These are phyloP conservation scores for Fusarium tjaetaba DNA, from an alignment of 2,329 filamentous ascomycete genomes.

Conservation along the genomic window DNA sequence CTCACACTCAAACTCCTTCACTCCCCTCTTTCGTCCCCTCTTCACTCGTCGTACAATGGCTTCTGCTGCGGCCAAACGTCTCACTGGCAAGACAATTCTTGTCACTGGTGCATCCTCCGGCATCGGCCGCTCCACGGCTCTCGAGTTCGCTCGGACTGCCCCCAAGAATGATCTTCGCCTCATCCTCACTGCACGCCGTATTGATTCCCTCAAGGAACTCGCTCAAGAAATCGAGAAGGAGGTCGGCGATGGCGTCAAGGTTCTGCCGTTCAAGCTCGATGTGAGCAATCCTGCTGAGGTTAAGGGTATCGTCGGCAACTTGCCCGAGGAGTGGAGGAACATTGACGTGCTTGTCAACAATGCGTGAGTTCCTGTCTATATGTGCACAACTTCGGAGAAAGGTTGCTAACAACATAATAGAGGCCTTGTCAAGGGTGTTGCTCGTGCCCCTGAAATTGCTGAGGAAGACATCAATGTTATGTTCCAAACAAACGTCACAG, in stretches of 20 bases:
- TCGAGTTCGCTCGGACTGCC: slow-evolving; percentile 90
- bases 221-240: slow-evolving; percentile 80
- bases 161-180: slow-evolving; percentile 82
- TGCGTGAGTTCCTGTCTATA: slow-evolving; percentile 70
- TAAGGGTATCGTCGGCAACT: slow-evolving; percentile 72
- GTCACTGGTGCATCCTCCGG: slow-evolving; percentile 94
- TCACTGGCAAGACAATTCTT: slow-evolving; percentile 91
- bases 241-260: slow-evolving; percentile 81
- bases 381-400: neutral
- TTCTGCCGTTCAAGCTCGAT: slow-evolving; percentile 85
- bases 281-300: slow-evolving; percentile 84
- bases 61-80: slow-evolving; percentile 78
- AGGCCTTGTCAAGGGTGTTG: slow-evolving; percentile 89
- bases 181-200: slow-evolving; percentile 86
- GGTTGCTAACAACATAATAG: slow-evolving; percentile 54
- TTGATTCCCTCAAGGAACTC: slow-evolving; percentile 80
- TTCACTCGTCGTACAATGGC: slow-evolving; percentile 53
- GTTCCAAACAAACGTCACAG: slow-evolving; percentile 93
- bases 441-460: slow-evolving; percentile 83
- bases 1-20: neutral
- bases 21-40: slow-evolving; percentile 7
- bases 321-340: slow-evolving; percentile 85
- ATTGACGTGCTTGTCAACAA: slow-evolving; percentile 96
- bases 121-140: slow-evolving; percentile 84
- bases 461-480: slow-evolving; percentile 86